A percentile compares a stretch with the other conserved stretches of the same genome.
Evolutionary conservation across 2,329 filamentous ascomycete genomes (phyloP).

Genomic region (Neocatenulostroma microsporum): DNA sequence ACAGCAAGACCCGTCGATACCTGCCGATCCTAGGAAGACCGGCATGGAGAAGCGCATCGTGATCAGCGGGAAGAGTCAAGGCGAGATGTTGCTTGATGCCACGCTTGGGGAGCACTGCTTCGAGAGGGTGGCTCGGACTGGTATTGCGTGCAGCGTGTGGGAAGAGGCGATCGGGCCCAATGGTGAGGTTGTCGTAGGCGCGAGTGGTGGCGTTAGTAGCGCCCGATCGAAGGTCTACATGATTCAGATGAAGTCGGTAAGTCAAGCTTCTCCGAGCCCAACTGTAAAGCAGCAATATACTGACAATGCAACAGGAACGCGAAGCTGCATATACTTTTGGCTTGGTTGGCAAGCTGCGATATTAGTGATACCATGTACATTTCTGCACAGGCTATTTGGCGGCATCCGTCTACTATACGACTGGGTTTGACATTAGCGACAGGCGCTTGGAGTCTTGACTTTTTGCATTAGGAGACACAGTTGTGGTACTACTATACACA

Average conservation of each 20-base stretch:
- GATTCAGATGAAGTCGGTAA: slow-evolving; percentile 43
- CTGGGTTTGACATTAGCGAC: slow-evolving; percentile 4
- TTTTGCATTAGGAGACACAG: no score
- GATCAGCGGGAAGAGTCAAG: slow-evolving; percentile 62
- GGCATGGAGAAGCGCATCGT: slow-evolving; percentile 75
- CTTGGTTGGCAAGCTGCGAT: slow-evolving; percentile 43
- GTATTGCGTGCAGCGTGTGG: slow-evolving; percentile 84
- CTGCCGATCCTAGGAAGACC: slow-evolving; percentile 36
- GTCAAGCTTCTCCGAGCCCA: no score
- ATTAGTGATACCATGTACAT: slow-evolving; percentile 25
- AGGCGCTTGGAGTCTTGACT: slow-evolving; percentile 3
- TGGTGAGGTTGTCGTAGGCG: slow-evolving; percentile 52
- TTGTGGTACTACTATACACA: no score
- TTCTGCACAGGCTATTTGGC: neutral
- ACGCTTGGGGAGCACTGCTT: slow-evolving; percentile 80
- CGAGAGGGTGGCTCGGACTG: slow-evolving; percentile 71
- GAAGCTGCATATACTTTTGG: slow-evolving; percentile 44
- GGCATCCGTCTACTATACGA: neutral
- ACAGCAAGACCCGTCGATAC: slow-evolving; percentile 23
- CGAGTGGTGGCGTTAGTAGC: slow-evolving; percentile 50
- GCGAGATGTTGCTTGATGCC: slow-evolving; percentile 67
- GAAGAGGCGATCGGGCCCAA: slow-evolving; percentile 46
- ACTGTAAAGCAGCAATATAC: no score
- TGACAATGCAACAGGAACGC: slow-evolving; percentile 33
- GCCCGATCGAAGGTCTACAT: slow-evolving; percentile 55